These are phyloP conservation scores for Cokeromyces recurvatus DNA, from an alignment of 371 early-diverging fungal genomes.

Conservation along the genomic window DNA sequence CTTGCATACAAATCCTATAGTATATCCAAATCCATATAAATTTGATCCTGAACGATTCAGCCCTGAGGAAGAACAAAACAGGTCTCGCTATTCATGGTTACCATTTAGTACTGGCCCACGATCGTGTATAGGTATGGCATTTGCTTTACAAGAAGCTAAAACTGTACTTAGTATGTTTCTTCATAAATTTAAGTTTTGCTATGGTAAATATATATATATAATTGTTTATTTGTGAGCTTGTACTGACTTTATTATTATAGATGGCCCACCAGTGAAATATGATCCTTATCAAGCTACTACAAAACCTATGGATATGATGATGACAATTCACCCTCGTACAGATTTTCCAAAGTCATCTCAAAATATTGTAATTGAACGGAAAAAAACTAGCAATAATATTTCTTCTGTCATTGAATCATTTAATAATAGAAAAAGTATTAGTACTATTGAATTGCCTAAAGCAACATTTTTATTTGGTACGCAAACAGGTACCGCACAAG, in stretches of 20 bases:
- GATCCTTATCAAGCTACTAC: slow-evolving; percentile 28
- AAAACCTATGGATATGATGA: slow-evolving; percentile 27
- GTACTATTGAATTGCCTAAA: slow-evolving; percentile 17
- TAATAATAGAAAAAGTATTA: too few relatives aligned
- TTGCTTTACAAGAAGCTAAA: slow-evolving; percentile 54
- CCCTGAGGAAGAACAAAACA: slow-evolving; percentile 47
- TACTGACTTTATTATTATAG: too few relatives aligned
- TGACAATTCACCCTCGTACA: slow-evolving; percentile 30
- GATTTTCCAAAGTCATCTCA: slow-evolving; percentile 19
- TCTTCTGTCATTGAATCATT: background rate
- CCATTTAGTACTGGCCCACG: slow-evolving; percentile 49
- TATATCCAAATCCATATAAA: slow-evolving; percentile 35
- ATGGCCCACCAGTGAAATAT: slow-evolving; percentile 26
- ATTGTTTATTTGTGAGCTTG: too few relatives aligned
- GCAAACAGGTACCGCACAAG: slow-evolving; percentile 52
- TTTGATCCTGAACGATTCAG: slow-evolving; percentile 57
- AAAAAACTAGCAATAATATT: too few relatives aligned
- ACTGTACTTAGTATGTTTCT: slow-evolving; percentile 45
- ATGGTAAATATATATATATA: too few relatives aligned
- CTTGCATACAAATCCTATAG: slow-evolving; percentile 39
- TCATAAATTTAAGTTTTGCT: slow-evolving; percentile 29
- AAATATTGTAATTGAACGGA: too few relatives aligned
- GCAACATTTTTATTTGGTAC: slow-evolving; percentile 48
- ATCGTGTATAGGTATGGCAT: slow-evolving; percentile 44
- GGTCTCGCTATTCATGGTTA: slow-evolving; percentile 47